Base-by-base conservation (phyloP, 176 grass and related monocot species). In the Elymus sibiricus region DNA sequence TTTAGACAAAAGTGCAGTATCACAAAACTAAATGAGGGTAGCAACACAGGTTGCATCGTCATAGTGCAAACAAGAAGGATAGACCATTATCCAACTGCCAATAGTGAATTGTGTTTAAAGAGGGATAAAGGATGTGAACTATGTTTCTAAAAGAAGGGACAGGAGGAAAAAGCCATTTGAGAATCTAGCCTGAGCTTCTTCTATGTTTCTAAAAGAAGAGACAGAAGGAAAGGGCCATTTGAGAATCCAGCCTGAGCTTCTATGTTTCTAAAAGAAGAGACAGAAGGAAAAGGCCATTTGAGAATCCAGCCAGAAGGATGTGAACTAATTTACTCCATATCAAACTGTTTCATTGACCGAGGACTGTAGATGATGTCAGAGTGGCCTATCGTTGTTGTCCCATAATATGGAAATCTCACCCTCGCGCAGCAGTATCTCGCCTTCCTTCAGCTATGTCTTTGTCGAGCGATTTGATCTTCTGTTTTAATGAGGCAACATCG, bases 381-480 rank as follows among this genome's bases (percentile, higher is more conserved):
- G 86, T 28, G 89, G 94, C 42, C 53, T 86, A 27, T 86, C 76
- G 56, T 86, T 74, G 43, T 76, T 86, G 44, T 95, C 93, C n/a
- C 34, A 77, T 35, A 92, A 28, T 74, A 97, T 94, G 37, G 89
- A 88, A 46, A 97, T 88, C 84, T 94, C 85, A 15, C 89, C 94
- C 49, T 97, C 92, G 9, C 76, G 83, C 12, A 92, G 60, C 24
- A 97, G 87, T 82, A 94, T 75, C 32, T 92, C 87, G 7, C 89
- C 92, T 73, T 97, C 94, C 83, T 97, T 94, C 6, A 82, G 40
- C 31, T 86, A 97, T 70, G 27, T 94, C 87, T 84, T 92, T 85
- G 27, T 90, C 72, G 66, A 92, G 91, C 3, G 49, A 64, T 75
- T 87, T 89, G 9, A 97, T 88, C 64, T 85, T 97, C 80, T 89